phyloP scores from a whole-genome alignment of 2,329 filamentous ascomycete species.

The Fusarium ramigenum region DNA sequence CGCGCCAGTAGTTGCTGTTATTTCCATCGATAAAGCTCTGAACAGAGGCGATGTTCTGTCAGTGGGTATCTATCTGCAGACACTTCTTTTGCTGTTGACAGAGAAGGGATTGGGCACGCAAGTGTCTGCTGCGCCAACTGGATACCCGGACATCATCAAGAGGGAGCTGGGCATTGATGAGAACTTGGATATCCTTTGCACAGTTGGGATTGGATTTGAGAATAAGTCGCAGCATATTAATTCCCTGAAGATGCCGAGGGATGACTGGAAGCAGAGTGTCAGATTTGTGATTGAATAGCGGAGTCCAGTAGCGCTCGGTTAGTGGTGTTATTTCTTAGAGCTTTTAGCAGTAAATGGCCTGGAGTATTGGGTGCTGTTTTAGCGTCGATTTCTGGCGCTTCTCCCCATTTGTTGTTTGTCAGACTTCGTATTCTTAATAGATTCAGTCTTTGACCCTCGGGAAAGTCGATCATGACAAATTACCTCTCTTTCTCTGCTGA shows the following conservation, averaged over 20 bases:
- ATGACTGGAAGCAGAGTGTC: slow-evolving; percentile 15
- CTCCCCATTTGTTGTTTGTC: rapidly evolving
- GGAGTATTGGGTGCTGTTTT: too few species aligned
- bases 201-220: slow-evolving; percentile 15
- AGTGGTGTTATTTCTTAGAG: neutral
- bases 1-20: slow-evolving; percentile 17
- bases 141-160: slow-evolving; percentile 11
- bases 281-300: neutral
- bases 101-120: slow-evolving; percentile 25
- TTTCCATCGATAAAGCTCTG: slow-evolving; percentile 12
- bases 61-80: slow-evolving; percentile 28
- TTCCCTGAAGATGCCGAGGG: slow-evolving; percentile 18
- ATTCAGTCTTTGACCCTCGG: rapidly evolving
- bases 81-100: slow-evolving; percentile 17
- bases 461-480: neutral
- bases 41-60: slow-evolving; percentile 15
- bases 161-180: slow-evolving; percentile 2
- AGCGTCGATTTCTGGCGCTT: too few species aligned
- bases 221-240: slow-evolving; percentile 11
- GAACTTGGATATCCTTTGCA: slow-evolving; percentile 8
- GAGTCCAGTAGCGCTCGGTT: too few species aligned
- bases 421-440: rapidly evolving
- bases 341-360: neutral
- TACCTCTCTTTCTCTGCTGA: rapidly evolving
- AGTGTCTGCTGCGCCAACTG: slow-evolving; percentile 5